Evolutionary conservation across 192 early-diverging fungal genomes (phyloP).

Genomic region (Rhizophagus sp.): DNA sequence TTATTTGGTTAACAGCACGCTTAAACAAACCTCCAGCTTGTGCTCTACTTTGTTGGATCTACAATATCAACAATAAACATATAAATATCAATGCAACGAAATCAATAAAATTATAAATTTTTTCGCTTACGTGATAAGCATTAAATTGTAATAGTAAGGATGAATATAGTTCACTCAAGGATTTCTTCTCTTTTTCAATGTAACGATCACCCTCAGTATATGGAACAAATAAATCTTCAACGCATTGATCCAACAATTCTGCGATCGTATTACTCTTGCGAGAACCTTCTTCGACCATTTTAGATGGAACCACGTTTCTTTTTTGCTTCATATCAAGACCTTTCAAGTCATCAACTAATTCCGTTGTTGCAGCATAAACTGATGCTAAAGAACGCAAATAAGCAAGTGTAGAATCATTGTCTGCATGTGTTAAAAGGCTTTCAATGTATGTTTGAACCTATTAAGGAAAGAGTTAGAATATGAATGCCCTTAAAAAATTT

Average conservation of each 20-base stretch:
- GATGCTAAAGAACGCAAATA: constrained; percentile 79
- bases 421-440: constrained; percentile 68
- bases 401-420: constrained; percentile 69
- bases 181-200: constrained; percentile 73
- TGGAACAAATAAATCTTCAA: constrained; percentile 94
- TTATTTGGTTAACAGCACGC: constrained; percentile 30
- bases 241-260: constrained; percentile 79
- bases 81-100: neutral
- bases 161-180: constrained; percentile 63
- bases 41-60: constrained; percentile 17
- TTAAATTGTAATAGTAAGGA: constrained; percentile 44
- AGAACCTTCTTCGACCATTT: constrained; percentile 22
- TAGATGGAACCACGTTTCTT: constrained; percentile 32
- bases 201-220: constrained; percentile 90
- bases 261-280: constrained; percentile 55
- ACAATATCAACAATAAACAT: neutral
- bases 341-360: constrained; percentile 76
- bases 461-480: neutral
- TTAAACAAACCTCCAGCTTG: neutral
- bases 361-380: constrained; percentile 71
- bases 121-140: constrained; percentile 39
- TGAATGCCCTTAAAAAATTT: neutral
- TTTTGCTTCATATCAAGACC: constrained; percentile 50
- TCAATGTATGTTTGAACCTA: constrained; percentile 92
- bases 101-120: neutral